These are phyloP conservation scores for Salvia hispanica DNA, from an alignment of 257 asterid genomes.

Conservation along the genomic window DNA sequence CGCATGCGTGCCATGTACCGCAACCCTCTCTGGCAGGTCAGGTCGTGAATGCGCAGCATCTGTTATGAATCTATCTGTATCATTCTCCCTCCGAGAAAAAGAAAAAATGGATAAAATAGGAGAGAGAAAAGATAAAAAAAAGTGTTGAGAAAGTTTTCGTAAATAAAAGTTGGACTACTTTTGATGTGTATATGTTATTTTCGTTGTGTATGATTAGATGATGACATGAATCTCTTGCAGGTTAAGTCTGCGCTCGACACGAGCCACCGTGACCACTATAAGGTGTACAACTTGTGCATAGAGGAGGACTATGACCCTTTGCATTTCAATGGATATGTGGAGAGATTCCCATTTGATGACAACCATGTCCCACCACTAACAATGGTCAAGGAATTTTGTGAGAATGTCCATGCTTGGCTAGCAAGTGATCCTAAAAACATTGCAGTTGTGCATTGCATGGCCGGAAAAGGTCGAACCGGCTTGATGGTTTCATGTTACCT, in stretches of 20 bases:
- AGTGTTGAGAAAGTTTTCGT: too few relatives aligned
- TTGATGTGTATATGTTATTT: too few relatives aligned
- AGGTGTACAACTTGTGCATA: slow-evolving; percentile 78
- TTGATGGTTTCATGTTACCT: slow-evolving; percentile 72
- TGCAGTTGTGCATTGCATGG: slow-evolving; percentile 91
- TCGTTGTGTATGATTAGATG: too few relatives aligned
- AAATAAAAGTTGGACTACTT: too few relatives aligned
- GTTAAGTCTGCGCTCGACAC: slow-evolving; percentile 62
- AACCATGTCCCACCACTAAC: slow-evolving; percentile 73
- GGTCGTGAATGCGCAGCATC: too few relatives aligned
- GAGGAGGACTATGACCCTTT: slow-evolving; percentile 65
- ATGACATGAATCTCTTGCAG: too few relatives aligned
- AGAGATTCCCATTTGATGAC: slow-evolving; percentile 82
- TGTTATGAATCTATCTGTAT: too few relatives aligned
- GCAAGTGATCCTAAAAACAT: slow-evolving; percentile 64
- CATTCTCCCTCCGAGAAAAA: too few relatives aligned
- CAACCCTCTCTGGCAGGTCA: slow-evolving; percentile 85
- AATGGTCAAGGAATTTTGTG: slow-evolving; percentile 77
- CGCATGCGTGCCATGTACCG: slow-evolving; percentile 77
- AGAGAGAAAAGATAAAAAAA: too few relatives aligned
- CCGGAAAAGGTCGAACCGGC: slow-evolving; percentile 92
- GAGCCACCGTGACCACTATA: slow-evolving; percentile 71
- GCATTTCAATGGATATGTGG: slow-evolving; percentile 72
- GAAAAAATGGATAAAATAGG: too few relatives aligned
- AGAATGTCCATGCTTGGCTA: slow-evolving; percentile 78